Conservation (phyloP, 1,284 basidiomycete genomes). For the Ustilago shanxiensis region DNA sequence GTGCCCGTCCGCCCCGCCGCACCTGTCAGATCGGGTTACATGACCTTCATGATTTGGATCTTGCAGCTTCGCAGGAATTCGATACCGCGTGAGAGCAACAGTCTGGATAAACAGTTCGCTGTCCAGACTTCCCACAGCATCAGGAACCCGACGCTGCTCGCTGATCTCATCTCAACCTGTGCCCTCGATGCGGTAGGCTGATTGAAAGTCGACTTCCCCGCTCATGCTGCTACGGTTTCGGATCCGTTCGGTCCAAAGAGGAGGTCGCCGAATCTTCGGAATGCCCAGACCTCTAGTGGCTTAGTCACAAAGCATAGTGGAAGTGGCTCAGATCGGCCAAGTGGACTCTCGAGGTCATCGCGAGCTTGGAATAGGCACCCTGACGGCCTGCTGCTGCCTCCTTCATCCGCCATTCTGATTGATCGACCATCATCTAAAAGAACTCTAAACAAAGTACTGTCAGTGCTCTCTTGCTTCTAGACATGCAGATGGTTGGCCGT, state of each 20-base stretch:
- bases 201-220: neutral
- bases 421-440: neutral
- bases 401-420: neutral
- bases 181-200: neutral
- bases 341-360: neutral
- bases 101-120: too few species aligned
- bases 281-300: neutral
- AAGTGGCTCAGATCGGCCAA: constrained; percentile 6
- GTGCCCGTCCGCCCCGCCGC: neutral
- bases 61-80: neutral
- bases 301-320: neutral
- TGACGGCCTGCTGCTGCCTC: neutral
- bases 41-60: constrained; percentile 3
- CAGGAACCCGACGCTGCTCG: constrained; percentile 6
- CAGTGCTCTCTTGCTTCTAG: neutral
- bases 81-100: neutral
- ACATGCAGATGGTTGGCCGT: neutral
- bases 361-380: neutral
- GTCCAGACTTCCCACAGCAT: constrained; percentile 3
- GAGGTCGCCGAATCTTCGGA: neutral
- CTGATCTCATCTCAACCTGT: neutral
- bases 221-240: neutral
- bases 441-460: neutral
- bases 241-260: constrained; percentile 1
- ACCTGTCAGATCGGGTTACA: neutral